Evolutionary conservation across 805 yeast species (phyloP).

Genomic region (Nakazawaea peltata): DNA sequence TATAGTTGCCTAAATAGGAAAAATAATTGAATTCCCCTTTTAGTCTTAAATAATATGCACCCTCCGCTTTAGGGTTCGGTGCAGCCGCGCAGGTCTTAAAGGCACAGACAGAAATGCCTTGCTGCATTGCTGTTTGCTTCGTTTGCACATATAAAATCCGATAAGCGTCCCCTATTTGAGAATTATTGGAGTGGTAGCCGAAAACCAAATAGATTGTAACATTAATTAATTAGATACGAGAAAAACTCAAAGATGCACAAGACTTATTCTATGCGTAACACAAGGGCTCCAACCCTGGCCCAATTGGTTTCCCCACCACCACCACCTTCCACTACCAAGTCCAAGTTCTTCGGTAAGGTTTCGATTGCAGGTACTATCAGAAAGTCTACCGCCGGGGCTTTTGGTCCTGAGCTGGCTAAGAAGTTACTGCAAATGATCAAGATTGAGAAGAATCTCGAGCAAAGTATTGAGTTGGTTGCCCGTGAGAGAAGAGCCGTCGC

Average conservation of each 20-base stretch:
- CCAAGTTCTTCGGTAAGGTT: conserved; percentile 84
- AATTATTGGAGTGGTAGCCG: not conserved
- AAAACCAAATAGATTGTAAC: not conserved
- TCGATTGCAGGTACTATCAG: conserved; percentile 51
- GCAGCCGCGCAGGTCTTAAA: too few species aligned
- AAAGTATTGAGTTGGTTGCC: conserved; percentile 70
- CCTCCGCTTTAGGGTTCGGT: too few species aligned
- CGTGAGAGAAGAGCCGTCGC: conserved; percentile 78
- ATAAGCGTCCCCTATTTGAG: too few species aligned
- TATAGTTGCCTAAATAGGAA: not conserved
- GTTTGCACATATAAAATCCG: too few species aligned
- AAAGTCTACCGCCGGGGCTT: conserved; percentile 67
- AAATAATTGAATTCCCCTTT: not conserved
- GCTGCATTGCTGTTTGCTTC: too few species aligned
- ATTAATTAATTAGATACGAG: not conserved
- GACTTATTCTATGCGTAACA: conserved; percentile 92
- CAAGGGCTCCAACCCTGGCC: conserved; percentile 96
- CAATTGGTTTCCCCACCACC: conserved; percentile 94
- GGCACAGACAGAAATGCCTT: too few species aligned
- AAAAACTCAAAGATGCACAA: conserved; percentile 66
- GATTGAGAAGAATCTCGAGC: conserved; percentile 75
- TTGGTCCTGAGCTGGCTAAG: conserved; percentile 75
- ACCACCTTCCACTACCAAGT: conserved; percentile 84
- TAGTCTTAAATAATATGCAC: too few species aligned
- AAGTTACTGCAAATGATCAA: conserved; percentile 68